Conservation (phyloP, 768 basidiomycete genomes). For the Tricholoma terreum region DNA sequence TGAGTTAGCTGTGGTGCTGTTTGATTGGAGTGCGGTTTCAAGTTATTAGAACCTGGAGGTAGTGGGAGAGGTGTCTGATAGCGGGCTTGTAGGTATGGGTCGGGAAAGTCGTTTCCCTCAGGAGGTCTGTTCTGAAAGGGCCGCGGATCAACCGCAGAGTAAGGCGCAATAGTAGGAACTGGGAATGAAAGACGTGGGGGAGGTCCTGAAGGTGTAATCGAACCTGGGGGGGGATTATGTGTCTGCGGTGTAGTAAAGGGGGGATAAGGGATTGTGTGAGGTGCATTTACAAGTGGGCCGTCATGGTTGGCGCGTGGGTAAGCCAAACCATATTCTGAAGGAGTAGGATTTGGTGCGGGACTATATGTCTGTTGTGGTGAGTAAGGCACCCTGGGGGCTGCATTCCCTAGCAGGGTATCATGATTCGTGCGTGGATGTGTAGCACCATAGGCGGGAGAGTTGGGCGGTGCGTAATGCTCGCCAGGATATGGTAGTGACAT, state of each 20-base stretch:
- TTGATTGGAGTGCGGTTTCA: constrained; percentile 7
- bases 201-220: constrained; percentile 6
- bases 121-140: constrained; percentile 14
- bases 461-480: not conserved
- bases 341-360: not conserved
- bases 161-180: constrained; percentile 20
- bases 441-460: not conserved
- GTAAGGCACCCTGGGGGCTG: not conserved
- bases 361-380: constrained; percentile 2
- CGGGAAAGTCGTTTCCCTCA: constrained; percentile 27
- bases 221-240: not conserved
- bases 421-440: not conserved
- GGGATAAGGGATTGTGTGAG: not conserved
- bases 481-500: not conserved
- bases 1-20: constrained; percentile 22
- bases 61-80: constrained; percentile 56
- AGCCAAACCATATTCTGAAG: not conserved
- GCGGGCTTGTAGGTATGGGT: constrained; percentile 42
- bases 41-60: constrained; percentile 34
- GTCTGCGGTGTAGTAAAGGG: not conserved
- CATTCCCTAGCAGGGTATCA: not conserved
- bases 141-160: not conserved
- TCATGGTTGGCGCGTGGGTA: not conserved
- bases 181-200: constrained; percentile 25
- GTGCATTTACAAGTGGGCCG: not conserved